Conservation (phyloP, 768 basidiomycete species). For the Mycena latifolia region DNA sequence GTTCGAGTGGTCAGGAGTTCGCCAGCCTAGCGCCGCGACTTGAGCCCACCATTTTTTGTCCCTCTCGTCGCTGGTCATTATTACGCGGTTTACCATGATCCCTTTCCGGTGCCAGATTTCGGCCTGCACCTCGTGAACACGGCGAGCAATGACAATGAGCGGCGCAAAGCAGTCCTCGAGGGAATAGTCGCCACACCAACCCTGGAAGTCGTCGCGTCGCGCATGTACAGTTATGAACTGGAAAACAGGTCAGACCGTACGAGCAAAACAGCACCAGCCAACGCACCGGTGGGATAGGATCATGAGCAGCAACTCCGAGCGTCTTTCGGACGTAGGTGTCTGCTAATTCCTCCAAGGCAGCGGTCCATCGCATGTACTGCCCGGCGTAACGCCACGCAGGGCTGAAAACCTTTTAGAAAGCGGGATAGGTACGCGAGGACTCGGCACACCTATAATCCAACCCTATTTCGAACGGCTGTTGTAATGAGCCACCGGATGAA, state of each 20-base stretch:
- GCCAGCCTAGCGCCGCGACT: slow-evolving; percentile 46
- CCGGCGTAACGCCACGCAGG: slow-evolving; percentile 52
- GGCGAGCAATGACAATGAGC: slow-evolving; percentile 42
- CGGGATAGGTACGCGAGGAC: not conserved
- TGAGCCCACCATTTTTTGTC: slow-evolving; percentile 31
- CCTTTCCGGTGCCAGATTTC: slow-evolving; percentile 43
- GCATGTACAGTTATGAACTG: slow-evolving; percentile 54
- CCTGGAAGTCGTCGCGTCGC: slow-evolving; percentile 51
- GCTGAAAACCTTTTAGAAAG: slow-evolving; percentile 30
- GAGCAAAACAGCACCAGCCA: slow-evolving; percentile 4
- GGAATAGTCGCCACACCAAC: slow-evolving; percentile 42
- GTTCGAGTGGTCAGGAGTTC: slow-evolving; percentile 43
- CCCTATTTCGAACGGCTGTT: slow-evolving; percentile 45
- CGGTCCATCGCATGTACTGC: slow-evolving; percentile 46
- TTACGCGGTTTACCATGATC: slow-evolving; percentile 41
- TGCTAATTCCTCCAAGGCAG: slow-evolving; percentile 40
- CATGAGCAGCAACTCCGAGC: slow-evolving; percentile 36
- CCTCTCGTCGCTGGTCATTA: slow-evolving; percentile 49
- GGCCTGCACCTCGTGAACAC: slow-evolving; percentile 48
- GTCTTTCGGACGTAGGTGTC: slow-evolving; percentile 41
- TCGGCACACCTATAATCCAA: slow-evolving; percentile 41
- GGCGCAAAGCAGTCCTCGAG: slow-evolving; percentile 48
- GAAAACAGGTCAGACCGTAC: slow-evolving; percentile 8
- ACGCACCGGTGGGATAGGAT: slow-evolving; percentile 46
- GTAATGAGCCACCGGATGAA: slow-evolving; percentile 14